Evolutionary conservation across 2,329 filamentous ascomycete genomes (phyloP), one percentile per base, ranked within the genome.

Genomic region (Pseudogymnoascus sp.): DNA sequence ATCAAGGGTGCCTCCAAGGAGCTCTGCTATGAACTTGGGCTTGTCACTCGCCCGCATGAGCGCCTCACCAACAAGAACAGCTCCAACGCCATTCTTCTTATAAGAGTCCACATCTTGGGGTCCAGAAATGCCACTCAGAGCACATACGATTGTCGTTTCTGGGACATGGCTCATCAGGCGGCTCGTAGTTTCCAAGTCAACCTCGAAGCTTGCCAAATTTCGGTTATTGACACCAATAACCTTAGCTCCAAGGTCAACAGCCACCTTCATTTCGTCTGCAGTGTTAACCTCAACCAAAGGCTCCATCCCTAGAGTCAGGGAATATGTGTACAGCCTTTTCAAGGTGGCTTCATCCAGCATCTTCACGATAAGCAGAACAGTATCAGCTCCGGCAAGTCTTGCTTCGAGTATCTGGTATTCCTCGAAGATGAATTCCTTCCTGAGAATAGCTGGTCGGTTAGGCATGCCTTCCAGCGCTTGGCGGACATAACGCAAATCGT

Each of bases 321-420:
- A 97, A 78, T 98, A 99, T 63, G 87, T 82, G 79, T 97, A 99
- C 10, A 99, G 80, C 50, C 85, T 82, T 64, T 86, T 86, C 33
- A 99, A 81, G 3, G 89, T 81, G 28, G 86, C 84, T 26, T 84
- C 78, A 65, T 93, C 89, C 10, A 99, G 84, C 95, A 99, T 99
- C 80, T 99, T 99, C 61, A 99, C 95, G 69, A 99, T 99, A 19
- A 99, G 83, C 26, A 99, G 81, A 16, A 99, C 89, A 0, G 93
- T 97, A 75, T 99, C 93, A 6, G 95, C 95, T 67, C 95, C 95
- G 11, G 93, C 92, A 63, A 99, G 79, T 59, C 96, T 84, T 28
- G 93, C 95, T 76, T 99, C 95, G 6, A 99, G 82, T 62, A 99
- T 98, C 75, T 99, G 95, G 73, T 99, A 99, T 74, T 98, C 92